Base-by-base conservation (phyloP, 2,329 filamentous ascomycete genomes). In the Cyanodermella asteris region DNA sequence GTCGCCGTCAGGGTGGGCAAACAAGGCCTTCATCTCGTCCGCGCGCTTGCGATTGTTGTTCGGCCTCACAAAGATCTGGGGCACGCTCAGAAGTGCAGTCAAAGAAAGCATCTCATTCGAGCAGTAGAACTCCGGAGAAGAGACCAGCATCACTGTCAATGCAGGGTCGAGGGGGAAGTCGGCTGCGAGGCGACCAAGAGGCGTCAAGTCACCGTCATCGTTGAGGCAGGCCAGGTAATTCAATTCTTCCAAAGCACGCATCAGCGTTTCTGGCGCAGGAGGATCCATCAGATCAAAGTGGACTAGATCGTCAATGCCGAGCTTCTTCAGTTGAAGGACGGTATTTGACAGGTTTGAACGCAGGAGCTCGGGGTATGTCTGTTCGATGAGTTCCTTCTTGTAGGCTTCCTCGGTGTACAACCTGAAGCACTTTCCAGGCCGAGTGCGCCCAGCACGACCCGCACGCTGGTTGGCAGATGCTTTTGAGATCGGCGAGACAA, bases 221-320 rank as follows among this genome's bases (percentile, higher is more conserved):
- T 97, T 82, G 5, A 97, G 64, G 48, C 87, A 94, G 9, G 84
- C 81, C 10, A 97, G 64, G 46, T 93, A 97, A 51, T 97, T 97
- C 28, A 97, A 68, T 53, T 97, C 87, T 49, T 97, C 87, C 13
- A 97, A 57, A 3, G 87, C 87, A 37, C 90, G 71, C 84, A 97
- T 97, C 50, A 97, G 72, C 7, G 90, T 97, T 54, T 97, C 90
- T 0, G 87, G 90, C 2, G 90, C 84, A 1, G 87, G 87, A 13
- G 87, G 87, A 40, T 97, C 87, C 84, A 97, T 94, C 23, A 97
- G 62, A 45, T 97, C 90, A 43, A 97, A 97, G 51, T 97, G 87
- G 7, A 97, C 87, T 24, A 97, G 59, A 49, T 97, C 87, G 37
- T 91, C 71, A 15, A 97, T 71, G 22, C 87, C 87, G 19, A 97